These are phyloP conservation scores for Brassica hybrid DNA, from an alignment of 441 rosid species.

Conservation along the genomic window DNA sequence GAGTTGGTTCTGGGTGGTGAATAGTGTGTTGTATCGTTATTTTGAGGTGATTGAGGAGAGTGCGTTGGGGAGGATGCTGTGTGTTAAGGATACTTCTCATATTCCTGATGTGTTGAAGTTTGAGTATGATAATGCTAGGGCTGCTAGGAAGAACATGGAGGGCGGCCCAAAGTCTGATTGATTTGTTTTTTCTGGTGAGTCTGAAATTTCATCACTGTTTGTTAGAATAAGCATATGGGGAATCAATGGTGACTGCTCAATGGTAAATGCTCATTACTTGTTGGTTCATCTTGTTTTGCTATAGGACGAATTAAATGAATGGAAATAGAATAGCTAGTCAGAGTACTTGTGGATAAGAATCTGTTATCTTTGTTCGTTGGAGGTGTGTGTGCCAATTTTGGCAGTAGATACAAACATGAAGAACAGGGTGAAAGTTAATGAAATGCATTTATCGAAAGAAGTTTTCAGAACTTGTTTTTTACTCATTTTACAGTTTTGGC, in stretches of 20 bases:
- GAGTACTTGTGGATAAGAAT: too few relatives aligned
- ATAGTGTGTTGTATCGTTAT: constrained; percentile 50
- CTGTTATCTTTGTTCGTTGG: too few relatives aligned
- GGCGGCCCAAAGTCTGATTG: constrained; percentile 48
- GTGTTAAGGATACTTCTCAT: constrained; percentile 93
- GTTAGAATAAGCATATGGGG: constrained; percentile 12
- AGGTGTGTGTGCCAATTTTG: too few relatives aligned
- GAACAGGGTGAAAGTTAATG: too few relatives aligned
- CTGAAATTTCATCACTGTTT: not conserved
- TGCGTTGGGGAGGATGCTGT: constrained; percentile 67
- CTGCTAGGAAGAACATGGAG: constrained; percentile 58
- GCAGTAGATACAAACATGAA: too few relatives aligned
- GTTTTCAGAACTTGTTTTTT: too few relatives aligned
- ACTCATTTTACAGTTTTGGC: not conserved
- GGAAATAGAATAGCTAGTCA: too few relatives aligned
- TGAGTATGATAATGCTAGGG: constrained; percentile 92
- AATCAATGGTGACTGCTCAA: too few relatives aligned
- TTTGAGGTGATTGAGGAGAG: constrained; percentile 85
- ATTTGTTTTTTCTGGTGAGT: constrained; percentile 41
- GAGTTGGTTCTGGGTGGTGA: constrained; percentile 85
- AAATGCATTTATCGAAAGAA: too few relatives aligned
- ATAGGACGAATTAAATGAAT: too few relatives aligned
- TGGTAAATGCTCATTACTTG: too few relatives aligned
- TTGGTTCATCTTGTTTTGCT: not conserved
- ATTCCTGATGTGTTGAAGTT: constrained; percentile 80